Conservation (phyloP, 306 rosid species). For the Vigna mungo region DNA sequence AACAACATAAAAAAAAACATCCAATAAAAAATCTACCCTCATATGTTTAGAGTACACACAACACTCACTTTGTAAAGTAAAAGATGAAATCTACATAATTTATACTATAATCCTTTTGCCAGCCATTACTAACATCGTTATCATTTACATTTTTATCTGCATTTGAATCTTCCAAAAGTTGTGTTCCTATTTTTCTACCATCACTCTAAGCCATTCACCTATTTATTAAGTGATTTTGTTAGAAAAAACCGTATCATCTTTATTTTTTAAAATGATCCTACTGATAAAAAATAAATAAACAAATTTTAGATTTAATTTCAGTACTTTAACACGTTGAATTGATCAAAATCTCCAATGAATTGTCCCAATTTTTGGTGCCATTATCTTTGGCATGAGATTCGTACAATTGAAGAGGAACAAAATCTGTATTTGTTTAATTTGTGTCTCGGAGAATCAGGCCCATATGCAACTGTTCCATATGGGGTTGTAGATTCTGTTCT, state of each 20-base stretch:
- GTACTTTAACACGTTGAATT: background rate
- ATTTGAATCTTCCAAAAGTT: too few species aligned
- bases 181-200: too few species aligned
- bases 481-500: background rate
- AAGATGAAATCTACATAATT: background rate
- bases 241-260: too few species aligned
- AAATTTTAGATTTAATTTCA: too few species aligned
- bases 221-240: too few species aligned
- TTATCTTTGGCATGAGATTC: background rate
- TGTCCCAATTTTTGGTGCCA: conserved; percentile 5
- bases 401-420: background rate
- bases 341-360: background rate
- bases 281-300: too few species aligned
- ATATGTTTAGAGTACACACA: background rate
- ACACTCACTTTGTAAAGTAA: background rate
- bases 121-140: background rate
- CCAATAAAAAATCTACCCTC: too few species aligned
- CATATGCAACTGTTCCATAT: conserved; percentile 3
- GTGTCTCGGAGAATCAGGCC: background rate
- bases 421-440: background rate
- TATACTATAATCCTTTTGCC: background rate
- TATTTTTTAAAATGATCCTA: too few species aligned
- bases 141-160: too few species aligned
- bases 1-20: too few species aligned
- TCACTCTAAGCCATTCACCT: too few species aligned